Conservation (phyloP, 2,329 filamentous ascomycete genomes). For the Rutstroemia sp. region DNA sequence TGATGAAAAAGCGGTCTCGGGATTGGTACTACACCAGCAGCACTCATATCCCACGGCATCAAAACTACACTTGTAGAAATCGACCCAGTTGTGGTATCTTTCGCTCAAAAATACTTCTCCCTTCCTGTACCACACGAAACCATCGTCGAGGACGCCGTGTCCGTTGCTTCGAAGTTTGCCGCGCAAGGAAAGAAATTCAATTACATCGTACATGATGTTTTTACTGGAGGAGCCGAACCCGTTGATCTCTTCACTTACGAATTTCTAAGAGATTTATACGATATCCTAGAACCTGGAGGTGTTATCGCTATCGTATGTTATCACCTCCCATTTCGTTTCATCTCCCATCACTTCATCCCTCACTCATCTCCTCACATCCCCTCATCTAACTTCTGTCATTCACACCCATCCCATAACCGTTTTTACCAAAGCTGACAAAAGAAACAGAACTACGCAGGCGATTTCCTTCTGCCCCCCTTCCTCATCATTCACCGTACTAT, state of each 20-base stretch:
- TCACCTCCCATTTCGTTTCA: not conserved
- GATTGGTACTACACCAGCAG: constrained; percentile 84
- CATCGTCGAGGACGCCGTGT: constrained; percentile 75
- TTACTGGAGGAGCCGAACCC: constrained; percentile 92
- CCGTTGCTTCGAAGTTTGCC: constrained; percentile 49
- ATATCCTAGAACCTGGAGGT: constrained; percentile 69
- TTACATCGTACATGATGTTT: constrained; percentile 96
- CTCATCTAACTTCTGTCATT: not conserved
- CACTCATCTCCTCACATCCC: not conserved
- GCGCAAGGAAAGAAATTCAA: constrained; percentile 52
- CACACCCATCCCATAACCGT: too few species aligned
- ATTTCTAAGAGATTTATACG: constrained; percentile 65
- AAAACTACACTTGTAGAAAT: constrained; percentile 93
- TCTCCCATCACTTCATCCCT: not conserved
- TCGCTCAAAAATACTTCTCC: constrained; percentile 75
- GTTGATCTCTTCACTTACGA: constrained; percentile 79
- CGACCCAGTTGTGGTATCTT: constrained; percentile 80
- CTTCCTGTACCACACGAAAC: constrained; percentile 70
- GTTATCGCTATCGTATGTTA: constrained; percentile 74
- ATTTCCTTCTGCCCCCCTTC: constrained; percentile 70
- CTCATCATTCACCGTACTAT: constrained; percentile 79
- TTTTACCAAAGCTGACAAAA: not conserved
- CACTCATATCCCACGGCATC: constrained; percentile 80
- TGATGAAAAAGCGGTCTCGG: constrained; percentile 62
- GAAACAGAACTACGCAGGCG: constrained; percentile 83